A percentile compares a stretch with the other conserved stretches of the same genome.
These are phyloP conservation scores for Mallotus japonicus DNA, from an alignment of 441 rosid genomes.

Conservation along the genomic window DNA sequence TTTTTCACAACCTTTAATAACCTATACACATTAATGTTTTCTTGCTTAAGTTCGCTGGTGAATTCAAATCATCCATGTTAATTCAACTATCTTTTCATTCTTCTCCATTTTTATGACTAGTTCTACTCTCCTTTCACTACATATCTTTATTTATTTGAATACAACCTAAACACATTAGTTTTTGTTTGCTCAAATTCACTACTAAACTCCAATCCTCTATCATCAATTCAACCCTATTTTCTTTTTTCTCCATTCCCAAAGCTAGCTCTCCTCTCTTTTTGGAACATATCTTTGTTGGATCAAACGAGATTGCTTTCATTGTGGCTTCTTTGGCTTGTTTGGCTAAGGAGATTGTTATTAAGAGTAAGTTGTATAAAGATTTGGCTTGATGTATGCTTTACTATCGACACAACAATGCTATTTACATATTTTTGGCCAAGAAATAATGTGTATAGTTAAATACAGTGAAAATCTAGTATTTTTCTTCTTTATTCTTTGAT, in stretches of 20 bases:
- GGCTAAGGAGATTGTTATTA: constrained; percentile 44
- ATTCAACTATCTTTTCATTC: no score
- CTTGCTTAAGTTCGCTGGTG: no score
- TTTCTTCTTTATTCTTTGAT: no score
- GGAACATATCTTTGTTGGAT: constrained; percentile 16
- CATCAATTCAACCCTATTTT: constrained; percentile 40
- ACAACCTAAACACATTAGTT: constrained; percentile 35
- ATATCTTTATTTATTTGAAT: no score
- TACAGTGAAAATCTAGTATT: constrained; percentile 16
- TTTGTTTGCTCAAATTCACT: constrained; percentile 28
- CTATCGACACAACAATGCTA: constrained; percentile 33
- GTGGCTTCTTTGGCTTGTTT: constrained; percentile 52
- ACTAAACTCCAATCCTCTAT: constrained; percentile 45
- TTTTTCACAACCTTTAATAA: no score
- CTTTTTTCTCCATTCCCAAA: constrained; percentile 35
- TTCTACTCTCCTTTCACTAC: no score
- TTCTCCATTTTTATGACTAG: no score
- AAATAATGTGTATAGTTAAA: constrained; percentile 52
- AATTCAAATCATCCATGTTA: no score
- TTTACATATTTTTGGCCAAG: constrained; percentile 51
- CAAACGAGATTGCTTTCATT: constrained; percentile 42
- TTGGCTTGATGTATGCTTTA: constrained; percentile 65
- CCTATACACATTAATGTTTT: no score
- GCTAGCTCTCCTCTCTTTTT: constrained; percentile 56
- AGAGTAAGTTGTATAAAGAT: constrained; percentile 39